Conservation (phyloP, 1,284 basidiomycete genomes). For the Boletus mariae region DNA sequence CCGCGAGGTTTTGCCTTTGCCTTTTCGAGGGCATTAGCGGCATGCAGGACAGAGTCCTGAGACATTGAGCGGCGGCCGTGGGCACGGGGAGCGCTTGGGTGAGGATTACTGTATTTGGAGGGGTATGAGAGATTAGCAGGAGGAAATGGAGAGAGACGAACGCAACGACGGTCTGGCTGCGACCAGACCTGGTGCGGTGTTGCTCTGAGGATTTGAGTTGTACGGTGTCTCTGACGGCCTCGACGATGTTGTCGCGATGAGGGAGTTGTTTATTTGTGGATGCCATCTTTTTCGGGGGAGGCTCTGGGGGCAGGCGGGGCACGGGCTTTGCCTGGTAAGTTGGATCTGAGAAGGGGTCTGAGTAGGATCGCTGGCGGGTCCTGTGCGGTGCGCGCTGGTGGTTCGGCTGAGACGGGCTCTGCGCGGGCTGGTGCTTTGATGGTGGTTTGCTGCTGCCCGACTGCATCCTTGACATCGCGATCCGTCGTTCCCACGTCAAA, state of each 20-base stretch:
- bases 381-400: slow-evolving; percentile 34
- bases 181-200: slow-evolving; percentile 42
- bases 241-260: slow-evolving; percentile 44
- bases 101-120: slow-evolving; percentile 14
- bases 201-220: slow-evolving; percentile 39
- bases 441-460: slow-evolving; percentile 24
- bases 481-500: slow-evolving; percentile 25
- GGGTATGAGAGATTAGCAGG: slow-evolving; percentile 10
- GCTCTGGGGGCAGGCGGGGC: slow-evolving; percentile 37
- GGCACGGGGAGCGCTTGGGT: slow-evolving; percentile 31
- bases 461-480: slow-evolving; percentile 21
- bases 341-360: slow-evolving; percentile 60
- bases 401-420: slow-evolving; percentile 19
- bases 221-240: slow-evolving; percentile 66
- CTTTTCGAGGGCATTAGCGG: slow-evolving; percentile 48
- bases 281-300: slow-evolving; percentile 38
- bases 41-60: slow-evolving; percentile 54
- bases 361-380: slow-evolving; percentile 47
- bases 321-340: slow-evolving; percentile 36
- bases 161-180: slow-evolving; percentile 42
- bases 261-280: slow-evolving; percentile 26
- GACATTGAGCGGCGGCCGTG: slow-evolving; percentile 63
- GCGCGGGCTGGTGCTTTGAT: slow-evolving; percentile 13
- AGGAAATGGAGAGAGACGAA: slow-evolving; percentile 28
- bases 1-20: slow-evolving; percentile 47